Base-by-base conservation (phyloP, 1,284 basidiomycete genomes). In the Leccinum pallidistipes region DNA sequence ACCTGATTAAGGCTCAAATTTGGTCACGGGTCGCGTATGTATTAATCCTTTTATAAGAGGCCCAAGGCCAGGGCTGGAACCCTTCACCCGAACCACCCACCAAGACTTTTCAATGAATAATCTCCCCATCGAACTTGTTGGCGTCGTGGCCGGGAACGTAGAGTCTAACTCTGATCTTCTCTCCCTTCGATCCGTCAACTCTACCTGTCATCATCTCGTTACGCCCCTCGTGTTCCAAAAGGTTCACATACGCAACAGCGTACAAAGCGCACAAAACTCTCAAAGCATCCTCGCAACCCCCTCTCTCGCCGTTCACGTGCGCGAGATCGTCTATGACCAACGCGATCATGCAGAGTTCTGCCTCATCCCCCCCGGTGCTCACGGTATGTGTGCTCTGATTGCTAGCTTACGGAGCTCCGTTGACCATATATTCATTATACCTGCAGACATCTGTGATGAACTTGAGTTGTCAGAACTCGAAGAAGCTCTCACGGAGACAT, bases 391-490 rank as follows among this genome's bases (percentile, higher is more conserved):
- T 16, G 32, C 31, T 1, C 18, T 1, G 2, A 3, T 14, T 11
- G 50, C 24, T 8, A 27, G 14, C 40, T 21, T 18, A 2, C 3
- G 14, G 1, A 2, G 9, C 24, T 29, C 55, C 60, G n/a, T 16
- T 51, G 27, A 51, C 49, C 27, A 62, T 11, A 11, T 40, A 1
- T 34, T 43, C 43, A 21, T 47, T 18, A 12, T 21, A 12, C 18
- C 47, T 21, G 1, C 51, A 76, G 73, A 53, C 12, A 2, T 10
- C 5, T 72, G 68, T 10, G 74, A 73, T 6, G 71, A 71, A 55
- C 56, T 67, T 18, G 74, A 73, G 54, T 67, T 76, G 1, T 72
- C 71, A 6, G 74, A 76, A 3, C 73, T 73, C 2, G 71, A 73
- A 40, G 71, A 75, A 2, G 64, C 54, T 10, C 68, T 73, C 32